phyloP scores from a whole-genome alignment of 2,329 filamentous ascomycete genomes.

The Bisporella sp. region DNA sequence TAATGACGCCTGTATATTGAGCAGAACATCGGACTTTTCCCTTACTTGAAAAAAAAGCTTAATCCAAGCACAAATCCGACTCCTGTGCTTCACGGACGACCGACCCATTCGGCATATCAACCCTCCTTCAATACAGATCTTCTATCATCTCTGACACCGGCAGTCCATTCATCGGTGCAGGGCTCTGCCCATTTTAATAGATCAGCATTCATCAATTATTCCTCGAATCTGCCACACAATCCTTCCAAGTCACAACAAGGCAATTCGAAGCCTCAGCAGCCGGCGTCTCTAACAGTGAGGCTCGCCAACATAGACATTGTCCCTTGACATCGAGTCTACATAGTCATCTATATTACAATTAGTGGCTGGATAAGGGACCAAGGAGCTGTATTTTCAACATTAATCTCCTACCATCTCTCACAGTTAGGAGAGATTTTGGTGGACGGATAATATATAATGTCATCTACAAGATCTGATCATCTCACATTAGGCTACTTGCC shows the following conservation, averaged over 20 bases:
- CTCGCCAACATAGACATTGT: not conserved
- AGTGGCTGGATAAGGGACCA: not conserved
- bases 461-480: slow-evolving; percentile 78
- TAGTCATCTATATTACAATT: no score
- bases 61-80: slow-evolving; percentile 17
- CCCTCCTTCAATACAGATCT: slow-evolving; percentile 15
- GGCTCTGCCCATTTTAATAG: slow-evolving; percentile 12
- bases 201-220: not conserved
- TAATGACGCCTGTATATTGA: slow-evolving; percentile 21
- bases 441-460: slow-evolving; percentile 76
- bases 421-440: slow-evolving; percentile 21
- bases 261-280: not conserved
- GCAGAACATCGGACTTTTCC: slow-evolving; percentile 1
- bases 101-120: slow-evolving; percentile 22
- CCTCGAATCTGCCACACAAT: no score
- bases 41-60: slow-evolving; percentile 8
- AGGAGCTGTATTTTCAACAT: slow-evolving; percentile 4
- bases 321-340: no score
- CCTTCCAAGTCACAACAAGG: no score
- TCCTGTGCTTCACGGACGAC: slow-evolving; percentile 22
- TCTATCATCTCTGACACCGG: slow-evolving; percentile 6
- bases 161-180: slow-evolving; percentile 18
- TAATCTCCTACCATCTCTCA: slow-evolving; percentile 21
- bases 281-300: not conserved
- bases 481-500: slow-evolving; percentile 74